Percentiles rank a stretch among this genome's conserved stretches.
phyloP scores from a whole-genome alignment of 1,139 yeast genomes.

The Torulaspora pretoriensis region DNA sequence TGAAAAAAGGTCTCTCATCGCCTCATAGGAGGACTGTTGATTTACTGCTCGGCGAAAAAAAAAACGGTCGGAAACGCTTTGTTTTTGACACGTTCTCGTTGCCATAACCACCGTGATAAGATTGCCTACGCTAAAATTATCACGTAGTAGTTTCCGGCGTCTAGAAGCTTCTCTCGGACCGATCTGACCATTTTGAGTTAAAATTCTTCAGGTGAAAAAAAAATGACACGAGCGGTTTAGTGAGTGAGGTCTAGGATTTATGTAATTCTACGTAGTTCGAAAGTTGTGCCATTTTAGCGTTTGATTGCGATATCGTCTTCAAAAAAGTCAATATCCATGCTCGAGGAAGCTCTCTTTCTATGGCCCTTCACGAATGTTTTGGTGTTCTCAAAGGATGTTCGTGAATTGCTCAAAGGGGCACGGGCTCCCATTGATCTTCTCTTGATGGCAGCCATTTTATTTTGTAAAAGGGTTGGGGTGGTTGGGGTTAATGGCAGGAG shows the following conservation, averaged over 20 bases:
- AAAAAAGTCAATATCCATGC: conserved; percentile 29
- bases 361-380: conserved; percentile 19
- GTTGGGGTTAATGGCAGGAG: conserved; percentile 24
- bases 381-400: conserved; percentile 5
- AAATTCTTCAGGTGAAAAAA: too few relatives aligned
- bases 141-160: too few relatives aligned
- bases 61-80: too few relatives aligned
- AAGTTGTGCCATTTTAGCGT: conserved; percentile 10
- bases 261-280: conserved; percentile 1
- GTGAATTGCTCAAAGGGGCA: conserved; percentile 1
- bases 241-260: conserved; percentile 3
- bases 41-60: not conserved
- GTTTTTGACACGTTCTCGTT: conserved; percentile 1
- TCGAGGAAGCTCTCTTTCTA: conserved; percentile 28
- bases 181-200: too few relatives aligned
- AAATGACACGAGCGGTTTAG: not conserved
- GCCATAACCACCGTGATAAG: not conserved
- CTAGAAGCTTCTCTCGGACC: too few relatives aligned
- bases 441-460: conserved; percentile 13
- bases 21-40: not conserved
- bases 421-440: conserved; percentile 10
- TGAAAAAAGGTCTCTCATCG: not conserved
- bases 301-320: conserved; percentile 21
- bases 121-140: too few relatives aligned
- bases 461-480: conserved; percentile 23